These are phyloP conservation scores for Neckera pumila DNA, from an alignment of 225 moss, liverwort and hornwort genomes.

Conservation along the genomic window DNA sequence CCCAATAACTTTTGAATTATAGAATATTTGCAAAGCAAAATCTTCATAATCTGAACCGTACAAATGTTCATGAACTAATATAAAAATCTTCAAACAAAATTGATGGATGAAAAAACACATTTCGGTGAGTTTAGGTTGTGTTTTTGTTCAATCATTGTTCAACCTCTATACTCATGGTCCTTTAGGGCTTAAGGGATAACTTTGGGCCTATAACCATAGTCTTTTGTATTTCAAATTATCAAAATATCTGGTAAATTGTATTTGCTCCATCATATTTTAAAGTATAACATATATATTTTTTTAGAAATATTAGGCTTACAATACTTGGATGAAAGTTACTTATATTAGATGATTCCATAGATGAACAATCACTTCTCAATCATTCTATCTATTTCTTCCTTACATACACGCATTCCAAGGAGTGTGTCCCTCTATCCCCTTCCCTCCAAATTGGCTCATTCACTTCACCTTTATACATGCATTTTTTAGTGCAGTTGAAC, in stretches of 20 bases:
- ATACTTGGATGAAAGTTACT: not conserved
- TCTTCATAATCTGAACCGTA: too few relatives aligned
- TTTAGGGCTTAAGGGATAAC: too few relatives aligned
- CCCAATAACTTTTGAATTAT: too few relatives aligned
- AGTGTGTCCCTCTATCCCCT: not conserved
- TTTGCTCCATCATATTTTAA: not conserved
- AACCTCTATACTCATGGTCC: too few relatives aligned
- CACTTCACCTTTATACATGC: too few relatives aligned
- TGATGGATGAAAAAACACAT: too few relatives aligned
- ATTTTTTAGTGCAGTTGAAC: too few relatives aligned
- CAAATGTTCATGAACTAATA: too few relatives aligned
- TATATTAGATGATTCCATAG: not conserved
- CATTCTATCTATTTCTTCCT: not conserved
- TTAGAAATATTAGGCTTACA: not conserved
- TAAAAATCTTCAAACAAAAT: too few relatives aligned
- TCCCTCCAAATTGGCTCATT: not conserved
- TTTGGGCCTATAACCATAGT: not conserved
- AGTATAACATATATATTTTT: not conserved
- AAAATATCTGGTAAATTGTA: not conserved
- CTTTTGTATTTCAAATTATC: not conserved
- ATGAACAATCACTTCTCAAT: accelerated
- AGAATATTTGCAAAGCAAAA: too few relatives aligned
- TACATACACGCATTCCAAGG: accelerated
- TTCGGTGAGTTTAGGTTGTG: too few relatives aligned
- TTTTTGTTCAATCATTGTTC: too few relatives aligned